Percentiles rank a stretch among this genome's conserved stretches.
Evolutionary conservation across 2,329 filamentous ascomycete genomes (phyloP).

Genomic region (Colletotrichum chlorophyti): DNA sequence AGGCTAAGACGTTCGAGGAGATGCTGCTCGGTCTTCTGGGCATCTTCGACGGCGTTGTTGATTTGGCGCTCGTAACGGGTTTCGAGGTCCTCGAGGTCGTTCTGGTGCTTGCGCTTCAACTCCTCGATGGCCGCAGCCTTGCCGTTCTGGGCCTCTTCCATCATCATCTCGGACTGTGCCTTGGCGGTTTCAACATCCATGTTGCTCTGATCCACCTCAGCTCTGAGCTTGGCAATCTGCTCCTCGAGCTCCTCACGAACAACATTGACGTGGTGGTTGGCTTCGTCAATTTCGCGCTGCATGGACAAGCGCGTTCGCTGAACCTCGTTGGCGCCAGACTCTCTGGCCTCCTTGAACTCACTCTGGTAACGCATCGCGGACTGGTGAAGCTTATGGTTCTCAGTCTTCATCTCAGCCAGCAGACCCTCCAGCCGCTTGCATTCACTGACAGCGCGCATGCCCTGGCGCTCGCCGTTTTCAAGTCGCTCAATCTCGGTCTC

Average conservation of each 20-base stretch:
- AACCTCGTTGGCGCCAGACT: slow-evolving; percentile 80
- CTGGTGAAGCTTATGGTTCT: slow-evolving; percentile 77
- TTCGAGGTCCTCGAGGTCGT: slow-evolving; percentile 76
- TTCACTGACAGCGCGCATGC: slow-evolving; percentile 68
- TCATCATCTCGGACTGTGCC: slow-evolving; percentile 81
- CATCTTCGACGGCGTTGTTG: slow-evolving; percentile 79
- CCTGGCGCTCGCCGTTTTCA: slow-evolving; percentile 68
- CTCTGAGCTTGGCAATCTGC: slow-evolving; percentile 74
- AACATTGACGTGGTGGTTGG: slow-evolving; percentile 85
- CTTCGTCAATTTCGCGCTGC: slow-evolving; percentile 81
- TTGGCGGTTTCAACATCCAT: slow-evolving; percentile 83
- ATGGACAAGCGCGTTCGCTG: slow-evolving; percentile 80
- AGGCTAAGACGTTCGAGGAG: slow-evolving; percentile 82
- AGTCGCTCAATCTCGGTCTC: slow-evolving; percentile 72
- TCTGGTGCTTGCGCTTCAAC: slow-evolving; percentile 65
- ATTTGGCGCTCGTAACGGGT: slow-evolving; percentile 78
- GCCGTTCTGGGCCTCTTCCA: slow-evolving; percentile 79
- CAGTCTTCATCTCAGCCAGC: slow-evolving; percentile 63
- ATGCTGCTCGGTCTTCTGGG: slow-evolving; percentile 79
- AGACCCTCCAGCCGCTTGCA: slow-evolving; percentile 65
- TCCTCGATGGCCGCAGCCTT: slow-evolving; percentile 64
- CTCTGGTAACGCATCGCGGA: slow-evolving; percentile 74
- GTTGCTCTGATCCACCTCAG: slow-evolving; percentile 78
- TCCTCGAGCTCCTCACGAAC: slow-evolving; percentile 83
- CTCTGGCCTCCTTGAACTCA: slow-evolving; percentile 84